Evolutionary conservation across 768 basidiomycete species (phyloP).

Genomic region (Panaeolus cyanescens): DNA sequence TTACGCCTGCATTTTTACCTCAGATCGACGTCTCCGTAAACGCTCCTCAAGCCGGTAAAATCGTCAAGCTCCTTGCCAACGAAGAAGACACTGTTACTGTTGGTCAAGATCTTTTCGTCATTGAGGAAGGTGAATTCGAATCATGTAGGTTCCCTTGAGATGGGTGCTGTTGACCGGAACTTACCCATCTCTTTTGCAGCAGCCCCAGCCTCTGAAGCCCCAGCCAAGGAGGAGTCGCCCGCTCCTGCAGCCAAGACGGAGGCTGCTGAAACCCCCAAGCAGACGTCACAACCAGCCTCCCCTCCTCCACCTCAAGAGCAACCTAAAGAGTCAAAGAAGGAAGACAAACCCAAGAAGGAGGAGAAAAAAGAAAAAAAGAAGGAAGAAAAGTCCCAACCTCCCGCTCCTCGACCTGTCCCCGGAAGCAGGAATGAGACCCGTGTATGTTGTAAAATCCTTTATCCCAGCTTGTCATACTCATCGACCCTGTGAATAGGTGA

Average conservation of each 20-base stretch:
- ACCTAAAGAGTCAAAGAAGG: slow-evolving; percentile 20
- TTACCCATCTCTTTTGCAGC: slow-evolving; percentile 1
- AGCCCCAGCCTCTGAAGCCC: slow-evolving; percentile 26
- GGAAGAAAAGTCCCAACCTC: slow-evolving; percentile 15
- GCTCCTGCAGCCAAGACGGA: slow-evolving; percentile 11
- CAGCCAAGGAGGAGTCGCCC: slow-evolving; percentile 30
- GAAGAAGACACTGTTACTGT: slow-evolving; percentile 96
- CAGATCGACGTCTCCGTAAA: slow-evolving; percentile 98
- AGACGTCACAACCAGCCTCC: not conserved
- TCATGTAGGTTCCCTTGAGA: slow-evolving; percentile 38
- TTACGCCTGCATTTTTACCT: slow-evolving; percentile 8
- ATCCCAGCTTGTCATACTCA: not conserved
- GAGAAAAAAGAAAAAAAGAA: slow-evolving; percentile 43
- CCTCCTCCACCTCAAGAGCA: slow-evolving; percentile 1
- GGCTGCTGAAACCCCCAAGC: slow-evolving; percentile 18
- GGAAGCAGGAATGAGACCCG: slow-evolving; percentile 82
- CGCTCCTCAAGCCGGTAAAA: slow-evolving; percentile 84
- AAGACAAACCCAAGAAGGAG: slow-evolving; percentile 48
- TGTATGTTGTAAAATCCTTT: slow-evolving; percentile 41
- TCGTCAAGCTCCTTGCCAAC: slow-evolving; percentile 80
- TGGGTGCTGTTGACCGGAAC: not conserved
- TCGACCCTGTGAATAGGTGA: slow-evolving; percentile 58
- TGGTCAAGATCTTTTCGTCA: slow-evolving; percentile 90
- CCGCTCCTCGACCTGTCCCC: slow-evolving; percentile 34
- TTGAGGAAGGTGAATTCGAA: slow-evolving; percentile 78